Evolutionary conservation across 1,139 yeast species (phyloP), one percentile per base, ranked within the genome.

Genomic region (Yamadazyma taylorii): DNA sequence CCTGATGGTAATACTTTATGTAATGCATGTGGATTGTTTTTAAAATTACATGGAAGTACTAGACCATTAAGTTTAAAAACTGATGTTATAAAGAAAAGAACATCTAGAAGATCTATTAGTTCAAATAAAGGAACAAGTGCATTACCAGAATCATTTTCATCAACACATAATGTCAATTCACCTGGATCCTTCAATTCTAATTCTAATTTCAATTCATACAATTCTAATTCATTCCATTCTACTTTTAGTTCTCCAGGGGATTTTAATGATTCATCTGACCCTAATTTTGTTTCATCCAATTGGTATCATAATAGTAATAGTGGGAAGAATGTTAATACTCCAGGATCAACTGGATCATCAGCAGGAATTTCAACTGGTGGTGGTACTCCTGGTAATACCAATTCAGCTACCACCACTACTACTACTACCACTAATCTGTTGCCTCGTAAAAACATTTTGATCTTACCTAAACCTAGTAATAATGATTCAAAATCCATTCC

Each of bases 31-130:
- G 82, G 83, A 1, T 59, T 78, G 27, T 78, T 77, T 45, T 63
- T 73, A 45, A 77, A 77, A 53, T 56, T 78, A 27, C 82, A 78
- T 48, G 83, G 83, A 21, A 78, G 77, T 8, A 75, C 76, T 4
- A 55, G 82, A 33, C 82, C 81, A 5, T 62, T 75, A 35, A 63
- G 92, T 30, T 66, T 90, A 48, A 90, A 90, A 59, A 88, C 96
- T 3, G 96, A 89, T 61, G 89, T 89, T 11, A 90, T 90, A 53
- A 87, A 88, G 62, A 83, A 92, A 41, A 75, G 97, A 54, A 47
- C 48, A n/a, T 38, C 47, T 5, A 37, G 51, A 32, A 42, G 46
- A 36, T 34, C 43, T 1, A 25, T 34, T 16, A 32, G 32, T 26
- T 17, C 38, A 3, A 36, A 30, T 11, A 45, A 45, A 37, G 38